Conservation (phyloP, 2,329 filamentous ascomycete genomes). For the Venturia oleaginea region DNA sequence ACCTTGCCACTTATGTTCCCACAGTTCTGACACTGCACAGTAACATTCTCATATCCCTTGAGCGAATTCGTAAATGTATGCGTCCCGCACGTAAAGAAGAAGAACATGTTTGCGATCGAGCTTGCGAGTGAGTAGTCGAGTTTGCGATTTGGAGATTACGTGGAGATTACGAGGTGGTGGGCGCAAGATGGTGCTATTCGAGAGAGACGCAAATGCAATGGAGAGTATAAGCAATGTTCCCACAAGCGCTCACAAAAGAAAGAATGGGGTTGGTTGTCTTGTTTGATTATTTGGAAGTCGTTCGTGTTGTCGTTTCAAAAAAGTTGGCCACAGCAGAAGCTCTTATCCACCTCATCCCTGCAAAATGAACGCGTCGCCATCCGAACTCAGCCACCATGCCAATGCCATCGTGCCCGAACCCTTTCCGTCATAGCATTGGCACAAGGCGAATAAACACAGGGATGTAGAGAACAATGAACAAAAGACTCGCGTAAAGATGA, state of each 20-base stretch:
- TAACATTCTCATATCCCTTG: constrained; percentile 40
- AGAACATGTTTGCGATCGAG: constrained; percentile 28
- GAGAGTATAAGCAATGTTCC: background rate
- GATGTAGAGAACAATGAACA: background rate
- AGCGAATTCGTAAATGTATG: constrained; percentile 35
- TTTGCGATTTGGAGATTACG: background rate
- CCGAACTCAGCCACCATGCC: constrained; percentile 1
- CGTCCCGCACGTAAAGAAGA: constrained; percentile 41
- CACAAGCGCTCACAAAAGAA: background rate
- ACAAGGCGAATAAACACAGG: background rate
- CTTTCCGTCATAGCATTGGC: background rate
- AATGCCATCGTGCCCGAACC: too few species aligned
- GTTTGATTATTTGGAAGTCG: background rate
- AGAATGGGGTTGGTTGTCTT: background rate
- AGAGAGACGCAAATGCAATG: background rate
- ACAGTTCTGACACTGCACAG: constrained; percentile 44
- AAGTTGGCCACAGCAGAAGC: background rate
- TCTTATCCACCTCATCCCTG: background rate
- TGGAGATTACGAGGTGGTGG: background rate
- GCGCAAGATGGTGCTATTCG: background rate
- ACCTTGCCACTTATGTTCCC: constrained; percentile 39
- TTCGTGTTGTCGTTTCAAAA: background rate
- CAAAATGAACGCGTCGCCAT: background rate
- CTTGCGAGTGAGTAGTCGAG: background rate
- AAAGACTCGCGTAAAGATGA: background rate